Percentiles rank a stretch among this genome's conserved stretches.
Evolutionary conservation across 495 filamentous ascomycete genomes (phyloP).

Genomic region (Penicillium turbatum): DNA sequence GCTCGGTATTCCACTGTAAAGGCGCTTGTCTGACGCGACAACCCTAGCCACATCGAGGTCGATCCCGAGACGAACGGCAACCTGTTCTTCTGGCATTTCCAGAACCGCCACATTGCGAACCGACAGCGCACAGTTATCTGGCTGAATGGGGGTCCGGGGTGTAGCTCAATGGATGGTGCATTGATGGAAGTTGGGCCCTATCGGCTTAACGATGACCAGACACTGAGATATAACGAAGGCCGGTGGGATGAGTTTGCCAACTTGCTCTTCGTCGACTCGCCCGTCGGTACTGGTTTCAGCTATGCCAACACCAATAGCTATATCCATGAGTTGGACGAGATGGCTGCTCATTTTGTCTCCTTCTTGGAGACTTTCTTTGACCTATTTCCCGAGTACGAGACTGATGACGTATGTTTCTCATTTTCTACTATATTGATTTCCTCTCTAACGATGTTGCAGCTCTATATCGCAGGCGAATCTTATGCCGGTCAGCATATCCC

Average conservation of each 20-base stretch:
- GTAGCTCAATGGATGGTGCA: slow-evolving; percentile 94
- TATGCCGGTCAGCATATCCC: slow-evolving; percentile 97
- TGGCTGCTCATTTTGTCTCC: slow-evolving; percentile 80
- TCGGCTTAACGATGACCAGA: slow-evolving; percentile 70
- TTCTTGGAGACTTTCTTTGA: slow-evolving; percentile 89
- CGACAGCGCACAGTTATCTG: slow-evolving; percentile 90
- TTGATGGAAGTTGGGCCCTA: slow-evolving; percentile 98
- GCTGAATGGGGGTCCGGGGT: slow-evolving; percentile 95
- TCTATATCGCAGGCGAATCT: slow-evolving; percentile 93
- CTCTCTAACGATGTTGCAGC: slow-evolving; percentile 49
- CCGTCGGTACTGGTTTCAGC: slow-evolving; percentile 93
- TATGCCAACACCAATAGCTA: slow-evolving; percentile 86
- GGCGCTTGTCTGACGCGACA: slow-evolving; percentile 22
- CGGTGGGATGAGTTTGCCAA: slow-evolving; percentile 98
- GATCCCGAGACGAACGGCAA: slow-evolving; percentile 79
- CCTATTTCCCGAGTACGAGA: slow-evolving; percentile 87
- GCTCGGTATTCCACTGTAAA: not conserved
- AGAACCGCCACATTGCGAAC: slow-evolving; percentile 93
- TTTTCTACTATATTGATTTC: not conserved
- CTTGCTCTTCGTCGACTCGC: slow-evolving; percentile 92
- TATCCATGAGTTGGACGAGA: slow-evolving; percentile 76
- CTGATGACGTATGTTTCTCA: slow-evolving; percentile 68
- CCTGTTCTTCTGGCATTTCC: slow-evolving; percentile 96
- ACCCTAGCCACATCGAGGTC: slow-evolving; percentile 79
- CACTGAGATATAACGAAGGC: slow-evolving; percentile 76